A percentile compares a stretch with the other conserved stretches of the same genome.
These are phyloP conservation scores for Gynochthodes officinalis DNA, from an alignment of 257 asterid genomes.

Conservation along the genomic window DNA sequence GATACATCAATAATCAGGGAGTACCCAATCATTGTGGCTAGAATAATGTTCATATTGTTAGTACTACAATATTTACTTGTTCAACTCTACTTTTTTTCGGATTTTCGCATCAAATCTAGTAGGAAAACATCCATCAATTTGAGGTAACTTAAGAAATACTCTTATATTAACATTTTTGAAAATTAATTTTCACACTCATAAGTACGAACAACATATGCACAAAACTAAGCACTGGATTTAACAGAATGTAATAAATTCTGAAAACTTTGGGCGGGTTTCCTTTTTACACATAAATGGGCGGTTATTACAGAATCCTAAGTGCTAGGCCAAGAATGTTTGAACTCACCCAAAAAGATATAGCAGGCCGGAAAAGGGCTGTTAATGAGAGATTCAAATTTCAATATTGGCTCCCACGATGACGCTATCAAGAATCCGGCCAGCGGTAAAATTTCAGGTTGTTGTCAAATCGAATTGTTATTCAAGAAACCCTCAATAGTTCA, in stretches of 20 bases:
- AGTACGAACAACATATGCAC: not conserved
- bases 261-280: no score
- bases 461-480: no score
- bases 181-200: not conserved
- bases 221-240: no score
- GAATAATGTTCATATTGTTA: not conserved
- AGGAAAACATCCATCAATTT: not conserved
- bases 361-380: not conserved
- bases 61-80: not conserved
- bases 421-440: not conserved
- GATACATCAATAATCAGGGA: not conserved
- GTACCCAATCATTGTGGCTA: not conserved
- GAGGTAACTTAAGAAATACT: not conserved
- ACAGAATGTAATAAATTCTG: not conserved
- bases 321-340: not conserved
- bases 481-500: slow-evolving; percentile 79
- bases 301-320: not conserved
- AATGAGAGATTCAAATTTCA: not conserved
- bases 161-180: no score
- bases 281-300: no score
- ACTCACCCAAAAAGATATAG: slow-evolving; percentile 2
- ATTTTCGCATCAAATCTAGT: not conserved
- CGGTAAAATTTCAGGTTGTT: no score
- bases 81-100: not conserved
- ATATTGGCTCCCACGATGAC: not conserved